A percentile compares a stretch with the other conserved stretches of the same genome.
Conservation (phyloP, 352 stramenopile species). For the Blastocystis sp. region DNA sequence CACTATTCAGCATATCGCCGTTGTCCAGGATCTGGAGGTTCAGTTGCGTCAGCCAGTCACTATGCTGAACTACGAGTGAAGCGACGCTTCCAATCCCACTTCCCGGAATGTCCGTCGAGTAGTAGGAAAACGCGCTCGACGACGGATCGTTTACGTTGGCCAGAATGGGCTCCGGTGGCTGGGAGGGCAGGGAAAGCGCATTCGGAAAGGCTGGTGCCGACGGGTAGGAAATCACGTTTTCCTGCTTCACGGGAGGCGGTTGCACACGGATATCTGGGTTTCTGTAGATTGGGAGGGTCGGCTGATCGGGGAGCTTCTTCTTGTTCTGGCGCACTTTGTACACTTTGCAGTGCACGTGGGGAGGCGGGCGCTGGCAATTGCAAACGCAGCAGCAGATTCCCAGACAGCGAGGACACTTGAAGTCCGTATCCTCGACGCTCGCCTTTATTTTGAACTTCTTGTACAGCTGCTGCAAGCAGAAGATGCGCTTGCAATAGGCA, state of each 20-base stretch:
- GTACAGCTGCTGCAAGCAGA: slow-evolving; percentile 68
- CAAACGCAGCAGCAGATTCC: slow-evolving; percentile 67
- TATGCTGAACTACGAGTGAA: slow-evolving; percentile 48
- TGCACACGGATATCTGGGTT: background rate
- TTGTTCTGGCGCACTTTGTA: slow-evolving; percentile 70
- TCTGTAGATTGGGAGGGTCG: background rate
- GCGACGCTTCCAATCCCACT: background rate
- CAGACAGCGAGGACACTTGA: slow-evolving; percentile 68
- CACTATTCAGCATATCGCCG: background rate
- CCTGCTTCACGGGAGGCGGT: background rate
- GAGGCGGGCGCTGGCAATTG: slow-evolving; percentile 55
- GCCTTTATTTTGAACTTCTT: slow-evolving; percentile 70
- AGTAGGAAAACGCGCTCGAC: slow-evolving; percentile 11
- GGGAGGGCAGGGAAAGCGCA: background rate
- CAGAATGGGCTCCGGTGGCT: background rate
- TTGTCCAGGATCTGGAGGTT: slow-evolving; percentile 62
- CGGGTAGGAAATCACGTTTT: background rate
- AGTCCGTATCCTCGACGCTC: slow-evolving; percentile 59
- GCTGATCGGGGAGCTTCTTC: slow-evolving; percentile 1
- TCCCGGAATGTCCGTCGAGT: slow-evolving; percentile 33
- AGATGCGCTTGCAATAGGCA: slow-evolving; percentile 68
- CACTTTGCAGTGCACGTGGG: slow-evolving; percentile 69
- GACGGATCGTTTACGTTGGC: background rate
- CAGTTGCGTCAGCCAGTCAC: slow-evolving; percentile 63
- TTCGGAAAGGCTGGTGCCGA: background rate